Evolutionary conservation across 345 rosid genomes (phyloP).

Genomic region (Dipteronia dyeriana): DNA sequence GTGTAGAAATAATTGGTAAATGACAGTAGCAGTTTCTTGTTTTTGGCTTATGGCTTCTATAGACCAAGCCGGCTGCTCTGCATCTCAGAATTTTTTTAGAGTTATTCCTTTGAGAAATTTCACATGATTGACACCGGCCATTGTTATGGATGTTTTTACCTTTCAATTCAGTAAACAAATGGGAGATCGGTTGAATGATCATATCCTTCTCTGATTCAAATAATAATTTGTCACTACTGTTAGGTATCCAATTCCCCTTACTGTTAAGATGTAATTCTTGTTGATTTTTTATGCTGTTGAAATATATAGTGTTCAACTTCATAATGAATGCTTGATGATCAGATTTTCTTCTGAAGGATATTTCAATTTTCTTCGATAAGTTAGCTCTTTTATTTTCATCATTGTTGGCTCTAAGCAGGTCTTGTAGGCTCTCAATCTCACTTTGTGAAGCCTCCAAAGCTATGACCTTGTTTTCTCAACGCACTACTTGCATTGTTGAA

Average conservation of each 20-base stretch:
- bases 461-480: background rate
- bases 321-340: background rate
- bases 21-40: conserved; percentile 13
- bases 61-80: conserved; percentile 15
- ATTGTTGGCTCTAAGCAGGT: background rate
- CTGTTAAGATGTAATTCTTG: background rate
- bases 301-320: background rate
- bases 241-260: background rate
- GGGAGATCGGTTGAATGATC: conserved; percentile 7
- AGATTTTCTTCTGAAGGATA: background rate
- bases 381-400: too few relatives aligned
- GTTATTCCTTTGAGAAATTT: conserved; percentile 10
- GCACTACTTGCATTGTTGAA: background rate
- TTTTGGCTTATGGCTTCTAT: conserved; percentile 23
- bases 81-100: background rate
- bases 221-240: conserved; percentile 13
- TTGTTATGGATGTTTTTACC: conserved; percentile 2
- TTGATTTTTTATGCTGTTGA: background rate
- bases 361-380: background rate
- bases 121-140: background rate
- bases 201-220: conserved; percentile 19
- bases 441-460: background rate
- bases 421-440: background rate
- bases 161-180: conserved; percentile 8
- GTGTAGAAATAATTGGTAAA: conserved; percentile 35